Percentiles rank a stretch among this genome's conserved stretches.
Evolutionary conservation across 257 asterid species (phyloP).

Genomic region (Gynochthodes officinalis): DNA sequence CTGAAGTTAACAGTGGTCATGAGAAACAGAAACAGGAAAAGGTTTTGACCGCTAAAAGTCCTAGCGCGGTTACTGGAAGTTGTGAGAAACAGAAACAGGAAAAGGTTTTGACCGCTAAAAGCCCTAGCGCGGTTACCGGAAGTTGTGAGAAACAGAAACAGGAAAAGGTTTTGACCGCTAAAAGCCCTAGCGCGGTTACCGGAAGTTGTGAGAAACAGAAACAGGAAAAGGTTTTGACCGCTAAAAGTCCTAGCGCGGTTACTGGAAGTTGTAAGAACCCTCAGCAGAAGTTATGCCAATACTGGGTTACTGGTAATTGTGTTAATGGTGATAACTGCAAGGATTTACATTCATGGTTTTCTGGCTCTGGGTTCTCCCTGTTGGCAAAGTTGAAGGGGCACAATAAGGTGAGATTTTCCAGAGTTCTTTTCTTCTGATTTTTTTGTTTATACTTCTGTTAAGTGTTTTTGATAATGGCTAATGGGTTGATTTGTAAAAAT

Average conservation of each 20-base stretch:
- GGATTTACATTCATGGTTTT: conserved; percentile 11
- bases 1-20: conserved; percentile 3
- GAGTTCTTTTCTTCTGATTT: background rate
- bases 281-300: conserved; percentile 14
- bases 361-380: conserved; percentile 31
- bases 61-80: too few relatives aligned
- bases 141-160: too few relatives aligned
- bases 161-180: too few relatives aligned
- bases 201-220: too few relatives aligned
- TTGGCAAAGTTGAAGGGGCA: conserved; percentile 54
- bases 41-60: too few relatives aligned
- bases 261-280: conserved; percentile 18
- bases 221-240: too few relatives aligned
- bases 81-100: too few relatives aligned
- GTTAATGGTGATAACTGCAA: conserved; percentile 11
- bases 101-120: too few relatives aligned
- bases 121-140: too few relatives aligned
- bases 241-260: too few relatives aligned
- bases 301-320: conserved; percentile 7
- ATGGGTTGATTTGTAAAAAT: background rate
- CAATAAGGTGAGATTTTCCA: conserved; percentile 45
- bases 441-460: background rate
- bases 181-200: too few relatives aligned
- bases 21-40: conserved; percentile 4
- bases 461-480: conserved; percentile 17